phyloP scores from a whole-genome alignment of 148 eudicot genomes.

The Rhododendron vialii region DNA sequence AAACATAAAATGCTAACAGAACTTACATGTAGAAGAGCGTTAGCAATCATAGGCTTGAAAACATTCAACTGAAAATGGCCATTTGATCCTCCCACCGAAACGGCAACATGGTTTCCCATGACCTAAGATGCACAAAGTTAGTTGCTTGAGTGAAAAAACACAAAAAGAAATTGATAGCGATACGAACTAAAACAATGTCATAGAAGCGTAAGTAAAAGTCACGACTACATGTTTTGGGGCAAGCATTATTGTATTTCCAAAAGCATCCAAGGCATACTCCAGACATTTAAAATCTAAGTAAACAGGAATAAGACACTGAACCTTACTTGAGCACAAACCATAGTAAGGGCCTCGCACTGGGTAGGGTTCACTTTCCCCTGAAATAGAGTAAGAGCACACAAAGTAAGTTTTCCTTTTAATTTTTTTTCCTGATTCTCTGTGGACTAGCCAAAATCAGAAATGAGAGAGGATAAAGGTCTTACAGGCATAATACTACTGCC shows the following conservation, averaged over 20 bases:
- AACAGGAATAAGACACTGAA: slow-evolving; percentile 2
- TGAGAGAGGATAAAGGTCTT: slow-evolving; percentile 18
- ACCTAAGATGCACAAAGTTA: slow-evolving; percentile 44
- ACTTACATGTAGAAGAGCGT: slow-evolving; percentile 78
- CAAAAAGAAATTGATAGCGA: neutral
- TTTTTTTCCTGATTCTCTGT: neutral
- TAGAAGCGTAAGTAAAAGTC: neutral
- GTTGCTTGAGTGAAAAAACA: slow-evolving; percentile 1
- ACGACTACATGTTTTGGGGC: neutral
- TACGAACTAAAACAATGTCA: neutral
- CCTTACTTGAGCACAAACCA: slow-evolving; percentile 97
- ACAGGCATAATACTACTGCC: slow-evolving; percentile 99
- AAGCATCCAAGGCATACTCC: neutral
- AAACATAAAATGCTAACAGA: neutral
- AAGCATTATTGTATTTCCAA: neutral
- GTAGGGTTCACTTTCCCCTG: slow-evolving; percentile 99
- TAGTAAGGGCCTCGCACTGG: slow-evolving; percentile 96
- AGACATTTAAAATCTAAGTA: neutral
- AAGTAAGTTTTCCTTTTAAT: neutral
- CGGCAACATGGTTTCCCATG: slow-evolving; percentile 94
- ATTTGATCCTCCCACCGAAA: slow-evolving; percentile 92
- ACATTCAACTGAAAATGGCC: slow-evolving; percentile 99
- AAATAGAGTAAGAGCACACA: slow-evolving; percentile 9
- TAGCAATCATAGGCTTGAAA: slow-evolving; percentile 93
- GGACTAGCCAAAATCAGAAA: neutral